Base-by-base conservation (phyloP, 441 rosid species). In the Erodium chrysanthum region DNA sequence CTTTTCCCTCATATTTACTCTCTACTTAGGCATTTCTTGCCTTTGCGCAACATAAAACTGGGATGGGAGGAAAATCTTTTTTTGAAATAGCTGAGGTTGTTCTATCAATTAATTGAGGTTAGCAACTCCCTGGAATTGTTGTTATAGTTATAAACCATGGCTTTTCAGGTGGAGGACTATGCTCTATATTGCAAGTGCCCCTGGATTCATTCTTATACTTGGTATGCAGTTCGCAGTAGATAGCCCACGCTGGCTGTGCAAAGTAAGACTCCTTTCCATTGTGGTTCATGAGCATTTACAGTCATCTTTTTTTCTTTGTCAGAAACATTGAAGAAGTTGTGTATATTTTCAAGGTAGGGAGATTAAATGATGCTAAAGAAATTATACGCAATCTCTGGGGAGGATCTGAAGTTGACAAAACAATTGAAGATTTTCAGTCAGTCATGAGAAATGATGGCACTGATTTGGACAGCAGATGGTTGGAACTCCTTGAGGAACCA, bases 201-300 rank as follows among this genome's bases (percentile, higher is more conserved):
- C 88, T 78, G 87, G 86, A 70, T 72, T 87, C 71, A 33, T 82
- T 70, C 78, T 89, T 65, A 73, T 81, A 8, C n/a, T 87, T 44
- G 92, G 92, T 14, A 85, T 89, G 91, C 92, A 89, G 70, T 87
- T 85, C 78, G 79, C 96, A 33, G 92, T 80, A 33, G 96, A 89
- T 15, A 89, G 96, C 76, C 96, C 96, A 12, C 87, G 91, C 70
- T 89, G 92, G 96, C 83, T 89, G 21, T 89, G 85, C 71, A 87
- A 85, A 78, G 96, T 86, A 86, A 70, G 81, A 27, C 8, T 37
- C 50, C 9, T 44, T 65, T 71, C 66, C 46, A 17, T 46, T 62
- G 56, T 9, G 64, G 63, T 63, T 10, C 68, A 70, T 15, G 68
- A 50, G 35, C 63, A 23, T 71, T 20, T 63, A 31, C n/a, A 17